phyloP scores from a whole-genome alignment of 306 rosid genomes.

The Parietaria judaica region DNA sequence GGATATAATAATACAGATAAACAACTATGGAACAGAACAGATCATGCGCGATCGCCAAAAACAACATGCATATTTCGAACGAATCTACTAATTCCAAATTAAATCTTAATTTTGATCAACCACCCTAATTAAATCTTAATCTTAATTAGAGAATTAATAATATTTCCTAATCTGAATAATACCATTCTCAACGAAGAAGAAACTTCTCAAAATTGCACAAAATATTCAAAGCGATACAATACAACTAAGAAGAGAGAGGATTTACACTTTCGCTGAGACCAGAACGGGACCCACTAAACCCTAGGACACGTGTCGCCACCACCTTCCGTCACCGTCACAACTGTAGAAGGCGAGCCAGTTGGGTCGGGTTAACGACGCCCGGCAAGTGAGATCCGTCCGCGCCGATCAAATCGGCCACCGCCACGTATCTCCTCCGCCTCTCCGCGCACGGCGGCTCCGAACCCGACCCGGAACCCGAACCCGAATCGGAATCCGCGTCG shows the following conservation, averaged over 20 bases:
- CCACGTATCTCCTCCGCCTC: constrained; percentile 47
- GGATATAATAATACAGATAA: too few relatives aligned
- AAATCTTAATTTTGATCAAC: too few relatives aligned
- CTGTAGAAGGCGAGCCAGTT: constrained; percentile 60
- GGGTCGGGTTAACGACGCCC: constrained; percentile 80
- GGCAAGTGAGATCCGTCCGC: constrained; percentile 52
- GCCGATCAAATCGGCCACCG: constrained; percentile 49
- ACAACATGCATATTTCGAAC: too few relatives aligned
- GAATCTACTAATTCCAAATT: too few relatives aligned
- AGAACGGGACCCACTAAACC: constrained; percentile 18
- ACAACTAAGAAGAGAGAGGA: constrained; percentile 3
- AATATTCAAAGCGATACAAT: neutral
- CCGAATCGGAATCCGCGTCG: constrained; percentile 9
- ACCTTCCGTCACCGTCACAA: constrained; percentile 27
- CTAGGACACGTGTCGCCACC: constrained; percentile 28
- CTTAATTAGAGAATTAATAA: too few relatives aligned
- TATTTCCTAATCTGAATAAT: too few relatives aligned
- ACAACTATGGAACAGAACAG: too few relatives aligned
- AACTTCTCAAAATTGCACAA: neutral
- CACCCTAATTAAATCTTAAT: too few relatives aligned
- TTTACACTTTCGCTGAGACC: neutral
- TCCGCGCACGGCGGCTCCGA: constrained; percentile 20
- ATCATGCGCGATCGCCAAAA: too few relatives aligned
- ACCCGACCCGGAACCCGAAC: constrained; percentile 18
- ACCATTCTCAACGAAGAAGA: neutral